Percentiles rank a stretch among this genome's conserved stretches.
phyloP scores from a whole-genome alignment of 768 basidiomycete genomes.

The Rhodotorula taiwanensis region DNA sequence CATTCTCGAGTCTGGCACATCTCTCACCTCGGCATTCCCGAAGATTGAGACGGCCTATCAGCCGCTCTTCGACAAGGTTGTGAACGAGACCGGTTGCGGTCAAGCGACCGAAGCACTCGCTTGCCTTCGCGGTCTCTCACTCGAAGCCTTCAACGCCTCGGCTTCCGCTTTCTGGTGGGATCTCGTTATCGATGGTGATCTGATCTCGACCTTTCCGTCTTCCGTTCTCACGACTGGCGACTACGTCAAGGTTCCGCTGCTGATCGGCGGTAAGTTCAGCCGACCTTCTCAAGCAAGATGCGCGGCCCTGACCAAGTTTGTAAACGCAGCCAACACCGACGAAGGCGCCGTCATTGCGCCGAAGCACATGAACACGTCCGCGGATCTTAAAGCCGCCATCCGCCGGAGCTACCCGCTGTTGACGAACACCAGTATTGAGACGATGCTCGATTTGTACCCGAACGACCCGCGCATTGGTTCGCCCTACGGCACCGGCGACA shows the following conservation, averaged over 20 bases:
- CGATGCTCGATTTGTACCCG: slow-evolving; percentile 28
- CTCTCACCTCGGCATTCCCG: not conserved
- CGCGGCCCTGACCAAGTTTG: not conserved
- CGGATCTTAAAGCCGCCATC: slow-evolving; percentile 11
- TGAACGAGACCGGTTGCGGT: slow-evolving; percentile 21
- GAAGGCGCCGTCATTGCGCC: slow-evolving; percentile 25
- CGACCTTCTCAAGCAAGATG: no score
- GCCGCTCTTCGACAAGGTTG: slow-evolving; percentile 5
- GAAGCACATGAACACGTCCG: slow-evolving; percentile 13
- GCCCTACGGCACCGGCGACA: slow-evolving; percentile 37
- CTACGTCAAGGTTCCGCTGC: slow-evolving; percentile 30
- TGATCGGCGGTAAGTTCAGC: slow-evolving; percentile 20
- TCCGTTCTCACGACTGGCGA: slow-evolving; percentile 5
- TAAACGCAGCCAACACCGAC: slow-evolving; percentile 19
- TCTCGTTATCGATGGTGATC: slow-evolving; percentile 26
- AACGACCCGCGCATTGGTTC: slow-evolving; percentile 28
- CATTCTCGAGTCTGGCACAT: slow-evolving; percentile 25
- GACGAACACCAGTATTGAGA: slow-evolving; percentile 7
- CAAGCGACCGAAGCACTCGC: slow-evolving; percentile 7
- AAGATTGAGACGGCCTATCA: not conserved
- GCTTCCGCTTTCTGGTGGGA: slow-evolving; percentile 16
- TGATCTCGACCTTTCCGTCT: slow-evolving; percentile 3
- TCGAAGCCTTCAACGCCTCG: slow-evolving; percentile 26
- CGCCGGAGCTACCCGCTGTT: slow-evolving; percentile 1
- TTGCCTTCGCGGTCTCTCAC: slow-evolving; percentile 28